These are phyloP conservation scores for Cercospora sp. DNA, from an alignment of 2,329 filamentous ascomycete species.

Conservation along the genomic window DNA sequence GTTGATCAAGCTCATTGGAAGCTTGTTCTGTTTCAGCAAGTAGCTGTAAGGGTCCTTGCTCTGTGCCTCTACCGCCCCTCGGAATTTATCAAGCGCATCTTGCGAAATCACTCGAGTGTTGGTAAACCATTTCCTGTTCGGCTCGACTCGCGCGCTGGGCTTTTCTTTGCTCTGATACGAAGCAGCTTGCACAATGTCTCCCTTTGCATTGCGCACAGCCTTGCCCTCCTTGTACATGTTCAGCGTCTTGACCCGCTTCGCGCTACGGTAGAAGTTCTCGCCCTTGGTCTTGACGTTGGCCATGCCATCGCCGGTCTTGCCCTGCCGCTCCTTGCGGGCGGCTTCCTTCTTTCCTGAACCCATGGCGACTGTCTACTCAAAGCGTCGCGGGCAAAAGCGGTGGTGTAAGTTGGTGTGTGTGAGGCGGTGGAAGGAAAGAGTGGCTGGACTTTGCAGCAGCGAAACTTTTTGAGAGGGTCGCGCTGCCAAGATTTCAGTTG, in stretches of 20 bases:
- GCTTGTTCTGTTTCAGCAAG: constrained; percentile 93
- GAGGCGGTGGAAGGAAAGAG: constrained; percentile 1
- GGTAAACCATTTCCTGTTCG: constrained; percentile 96
- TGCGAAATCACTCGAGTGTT: constrained; percentile 91
- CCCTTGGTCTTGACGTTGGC: constrained; percentile 90
- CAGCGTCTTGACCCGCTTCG: constrained; percentile 84
- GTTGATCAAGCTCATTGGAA: constrained; percentile 90
- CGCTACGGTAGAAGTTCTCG: constrained; percentile 92
- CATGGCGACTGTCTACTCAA: constrained; percentile 53
- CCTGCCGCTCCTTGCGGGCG: constrained; percentile 77
- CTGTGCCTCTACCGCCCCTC: constrained; percentile 88
- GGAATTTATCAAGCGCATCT: constrained; percentile 81
- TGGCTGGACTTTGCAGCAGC: constrained; percentile 13
- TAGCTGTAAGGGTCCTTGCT: constrained; percentile 89
- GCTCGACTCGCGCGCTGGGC: constrained; percentile 84
- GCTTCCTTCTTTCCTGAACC: constrained; percentile 91
- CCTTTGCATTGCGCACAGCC: constrained; percentile 75
- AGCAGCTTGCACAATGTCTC: constrained; percentile 82
- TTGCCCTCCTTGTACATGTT: constrained; percentile 90
- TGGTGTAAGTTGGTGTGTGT: background rate
- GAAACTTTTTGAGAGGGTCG: constrained; percentile 8
- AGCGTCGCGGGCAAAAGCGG: background rate
- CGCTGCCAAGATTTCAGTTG: constrained; percentile 17
- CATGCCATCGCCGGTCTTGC: constrained; percentile 82
- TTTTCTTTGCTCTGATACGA: constrained; percentile 79